Conservation (phyloP, 2,329 filamentous ascomycete species). For the Cladosporium sp. region DNA sequence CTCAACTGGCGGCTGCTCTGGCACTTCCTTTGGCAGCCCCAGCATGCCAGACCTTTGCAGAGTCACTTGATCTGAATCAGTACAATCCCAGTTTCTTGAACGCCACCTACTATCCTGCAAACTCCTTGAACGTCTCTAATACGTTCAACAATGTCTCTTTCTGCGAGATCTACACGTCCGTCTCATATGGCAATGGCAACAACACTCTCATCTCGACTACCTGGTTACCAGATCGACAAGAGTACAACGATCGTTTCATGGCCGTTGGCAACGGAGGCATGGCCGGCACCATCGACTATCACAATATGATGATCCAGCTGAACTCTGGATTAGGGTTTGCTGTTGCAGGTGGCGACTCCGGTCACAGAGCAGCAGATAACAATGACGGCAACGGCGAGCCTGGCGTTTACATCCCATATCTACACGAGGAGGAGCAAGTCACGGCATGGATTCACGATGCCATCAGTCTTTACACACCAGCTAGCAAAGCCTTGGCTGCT, state of each 20-base stretch:
- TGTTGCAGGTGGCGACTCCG: constrained; percentile 25
- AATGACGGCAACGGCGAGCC: constrained; percentile 22
- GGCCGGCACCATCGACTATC: constrained; percentile 24
- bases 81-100: constrained; percentile 19
- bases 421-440: constrained; percentile 26
- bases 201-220: constrained; percentile 22
- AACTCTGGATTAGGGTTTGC: constrained; percentile 26
- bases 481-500: constrained; percentile 27
- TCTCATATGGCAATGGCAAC: constrained; percentile 21
- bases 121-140: constrained; percentile 18
- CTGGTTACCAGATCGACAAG: constrained; percentile 22
- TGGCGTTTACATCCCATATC: constrained; percentile 24
- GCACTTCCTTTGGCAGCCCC: background rate
- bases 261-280: constrained; percentile 29
- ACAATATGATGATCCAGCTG: constrained; percentile 22
- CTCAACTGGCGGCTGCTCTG: constrained; percentile 2
- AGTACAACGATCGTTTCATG: constrained; percentile 25
- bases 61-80: constrained; percentile 5
- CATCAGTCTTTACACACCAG: constrained; percentile 32
- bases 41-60: constrained; percentile 9
- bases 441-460: constrained; percentile 37
- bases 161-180: constrained; percentile 23
- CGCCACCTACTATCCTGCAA: constrained; percentile 17
- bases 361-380: constrained; percentile 24
- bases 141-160: constrained; percentile 20